phyloP scores from a whole-genome alignment of 805 yeast species.

The Aciculoconidium aculeatum region DNA sequence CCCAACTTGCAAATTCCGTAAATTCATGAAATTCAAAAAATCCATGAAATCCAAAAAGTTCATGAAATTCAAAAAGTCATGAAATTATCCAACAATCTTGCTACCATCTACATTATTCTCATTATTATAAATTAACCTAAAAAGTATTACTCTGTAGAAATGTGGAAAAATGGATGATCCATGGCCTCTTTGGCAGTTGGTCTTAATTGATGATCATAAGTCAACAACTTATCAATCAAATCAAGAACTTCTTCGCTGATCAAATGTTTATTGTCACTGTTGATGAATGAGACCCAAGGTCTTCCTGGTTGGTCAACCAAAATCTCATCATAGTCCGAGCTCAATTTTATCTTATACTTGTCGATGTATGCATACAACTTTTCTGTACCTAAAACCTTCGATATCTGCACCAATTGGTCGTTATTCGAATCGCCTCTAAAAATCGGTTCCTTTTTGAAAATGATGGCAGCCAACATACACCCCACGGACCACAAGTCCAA shows the following conservation, averaged over 20 bases:
- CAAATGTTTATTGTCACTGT: slow-evolving; percentile 60
- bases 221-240: slow-evolving; percentile 69
- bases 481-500: slow-evolving; percentile 93
- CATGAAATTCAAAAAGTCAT: too few relatives aligned
- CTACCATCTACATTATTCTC: too few relatives aligned
- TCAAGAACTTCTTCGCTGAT: slow-evolving; percentile 67
- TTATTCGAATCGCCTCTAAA: slow-evolving; percentile 88
- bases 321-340: slow-evolving; percentile 71
- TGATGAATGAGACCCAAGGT: slow-evolving; percentile 83
- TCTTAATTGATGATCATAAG: slow-evolving; percentile 85
- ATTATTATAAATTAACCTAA: too few relatives aligned
- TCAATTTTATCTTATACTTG: slow-evolving; percentile 66
- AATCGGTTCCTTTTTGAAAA: slow-evolving; percentile 87
- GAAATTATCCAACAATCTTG: too few relatives aligned
- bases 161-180: slow-evolving; percentile 49
- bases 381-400: slow-evolving; percentile 81
- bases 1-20: too few relatives aligned
- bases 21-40: too few relatives aligned
- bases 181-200: slow-evolving; percentile 86
- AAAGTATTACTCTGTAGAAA: too few relatives aligned
- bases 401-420: slow-evolving; percentile 87
- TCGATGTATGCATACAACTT: slow-evolving; percentile 61
- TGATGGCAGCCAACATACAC: slow-evolving; percentile 85
- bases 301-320: slow-evolving; percentile 64
- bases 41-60: too few relatives aligned